Evolutionary conservation across 2,329 filamentous ascomycete species (phyloP).

Genomic region (Hypoxylon sp.): DNA sequence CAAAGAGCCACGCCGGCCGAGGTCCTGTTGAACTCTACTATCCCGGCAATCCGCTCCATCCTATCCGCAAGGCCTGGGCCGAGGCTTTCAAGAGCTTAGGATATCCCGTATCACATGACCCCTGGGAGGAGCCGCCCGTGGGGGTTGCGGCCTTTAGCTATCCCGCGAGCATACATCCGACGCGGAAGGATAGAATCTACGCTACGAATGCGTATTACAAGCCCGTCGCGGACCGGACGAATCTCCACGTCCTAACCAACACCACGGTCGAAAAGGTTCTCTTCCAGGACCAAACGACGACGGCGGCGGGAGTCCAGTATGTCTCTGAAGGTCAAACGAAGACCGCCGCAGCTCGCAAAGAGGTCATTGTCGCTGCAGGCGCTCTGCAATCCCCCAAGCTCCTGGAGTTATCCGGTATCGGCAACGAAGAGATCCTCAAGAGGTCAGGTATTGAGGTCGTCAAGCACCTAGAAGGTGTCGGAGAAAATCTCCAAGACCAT

Average conservation of each 20-base stretch:
- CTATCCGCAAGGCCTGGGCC: conserved; percentile 28
- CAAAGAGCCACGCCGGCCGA: background rate
- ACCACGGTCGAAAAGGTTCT: conserved; percentile 38
- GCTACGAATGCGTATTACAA: conserved; percentile 38
- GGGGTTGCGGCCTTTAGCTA: conserved; percentile 40
- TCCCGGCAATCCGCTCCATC: conserved; percentile 11
- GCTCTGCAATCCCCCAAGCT: conserved; percentile 48
- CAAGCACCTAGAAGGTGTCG: conserved; percentile 35
- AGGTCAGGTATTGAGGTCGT: conserved; percentile 18
- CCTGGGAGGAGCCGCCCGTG: conserved; percentile 23
- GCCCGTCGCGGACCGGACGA: conserved; percentile 28
- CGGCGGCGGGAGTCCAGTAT: conserved; percentile 36
- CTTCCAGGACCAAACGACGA: conserved; percentile 16
- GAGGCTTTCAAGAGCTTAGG: conserved; percentile 19
- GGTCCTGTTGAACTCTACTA: conserved; percentile 24
- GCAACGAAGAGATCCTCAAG: conserved; percentile 30
- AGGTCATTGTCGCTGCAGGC: conserved; percentile 42
- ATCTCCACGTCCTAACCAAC: conserved; percentile 32
- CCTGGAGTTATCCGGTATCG: conserved; percentile 56
- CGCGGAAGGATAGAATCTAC: conserved; percentile 31
- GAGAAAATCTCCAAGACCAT: conserved; percentile 47
- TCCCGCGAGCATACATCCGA: conserved; percentile 38
- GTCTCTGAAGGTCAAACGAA: conserved; percentile 2
- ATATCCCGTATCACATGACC: conserved; percentile 19
- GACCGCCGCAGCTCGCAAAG: conserved; percentile 30